Conservation (phyloP, 331 rosid genomes). For the Cydonia oblonga region DNA sequence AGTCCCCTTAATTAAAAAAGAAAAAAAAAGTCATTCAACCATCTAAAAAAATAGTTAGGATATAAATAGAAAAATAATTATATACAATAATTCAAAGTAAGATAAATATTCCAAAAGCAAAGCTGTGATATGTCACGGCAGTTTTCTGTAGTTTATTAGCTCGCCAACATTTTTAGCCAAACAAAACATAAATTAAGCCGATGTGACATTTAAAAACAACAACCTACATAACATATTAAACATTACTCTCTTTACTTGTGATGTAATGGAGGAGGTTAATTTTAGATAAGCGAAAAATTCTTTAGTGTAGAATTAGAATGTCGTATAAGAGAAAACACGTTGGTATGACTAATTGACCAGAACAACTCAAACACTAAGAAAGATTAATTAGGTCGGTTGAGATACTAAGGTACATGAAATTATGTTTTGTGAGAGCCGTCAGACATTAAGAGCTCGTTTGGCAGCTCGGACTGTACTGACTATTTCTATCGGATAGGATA, state of each 20-base stretch:
- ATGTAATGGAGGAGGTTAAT: neutral
- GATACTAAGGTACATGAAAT: accelerated
- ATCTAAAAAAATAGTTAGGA: neutral
- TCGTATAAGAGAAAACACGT: too few species aligned
- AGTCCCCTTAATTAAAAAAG: too few species aligned
- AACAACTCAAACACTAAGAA: neutral
- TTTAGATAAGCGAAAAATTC: neutral
- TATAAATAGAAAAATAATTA: too few species aligned
- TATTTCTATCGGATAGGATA: too few species aligned
- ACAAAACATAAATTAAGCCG: neutral
- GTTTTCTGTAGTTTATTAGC: neutral
- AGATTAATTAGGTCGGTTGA: neutral
- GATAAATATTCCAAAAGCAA: neutral
- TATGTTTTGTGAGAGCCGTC: too few species aligned
- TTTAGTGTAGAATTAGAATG: too few species aligned
- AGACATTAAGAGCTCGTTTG: too few species aligned
- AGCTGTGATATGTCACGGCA: neutral
- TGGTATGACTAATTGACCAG: neutral
- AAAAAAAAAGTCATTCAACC: too few species aligned
- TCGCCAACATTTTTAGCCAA: neutral
- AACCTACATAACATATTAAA: neutral
- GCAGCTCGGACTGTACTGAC: too few species aligned
- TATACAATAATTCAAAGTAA: too few species aligned
- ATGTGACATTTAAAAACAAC: neutral
- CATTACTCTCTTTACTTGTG: neutral